A percentile compares a stretch with the other conserved stretches of the same genome.
These are phyloP conservation scores for Ascochyta rabiei DNA, from an alignment of 2,329 filamentous ascomycete genomes.

Conservation along the genomic window DNA sequence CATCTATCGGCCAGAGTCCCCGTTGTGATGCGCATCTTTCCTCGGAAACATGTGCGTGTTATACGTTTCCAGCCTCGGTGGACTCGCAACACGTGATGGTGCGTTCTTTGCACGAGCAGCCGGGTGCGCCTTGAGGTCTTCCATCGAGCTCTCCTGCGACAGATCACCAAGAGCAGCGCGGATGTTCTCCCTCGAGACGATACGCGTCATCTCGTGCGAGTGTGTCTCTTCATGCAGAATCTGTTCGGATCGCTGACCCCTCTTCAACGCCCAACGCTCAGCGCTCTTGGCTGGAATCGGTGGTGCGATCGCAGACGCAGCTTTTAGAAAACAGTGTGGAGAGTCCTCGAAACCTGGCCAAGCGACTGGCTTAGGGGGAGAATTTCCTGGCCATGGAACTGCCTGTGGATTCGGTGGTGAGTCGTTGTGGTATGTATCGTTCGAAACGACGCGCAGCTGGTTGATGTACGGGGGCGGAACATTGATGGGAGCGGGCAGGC, in stretches of 20 bases:
- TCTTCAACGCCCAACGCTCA: slow-evolving; percentile 9
- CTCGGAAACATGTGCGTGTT: slow-evolving; percentile 42
- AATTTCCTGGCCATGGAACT: slow-evolving; percentile 14
- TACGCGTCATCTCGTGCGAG: slow-evolving; percentile 24
- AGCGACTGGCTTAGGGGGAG: background rate
- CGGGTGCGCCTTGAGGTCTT: slow-evolving; percentile 16
- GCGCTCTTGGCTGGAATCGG: slow-evolving; percentile 31
- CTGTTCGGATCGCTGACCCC: slow-evolving; percentile 4
- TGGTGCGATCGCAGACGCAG: slow-evolving; percentile 12
- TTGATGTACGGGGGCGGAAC: slow-evolving; percentile 22
- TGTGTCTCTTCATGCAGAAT: background rate
- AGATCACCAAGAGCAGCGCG: slow-evolving; percentile 29
- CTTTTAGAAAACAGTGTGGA: slow-evolving; percentile 14
- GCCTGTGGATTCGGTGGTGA: background rate
- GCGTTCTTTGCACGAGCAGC: background rate
- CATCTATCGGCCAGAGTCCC: background rate
- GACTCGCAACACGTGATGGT: slow-evolving; percentile 10
- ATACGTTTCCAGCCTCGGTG: slow-evolving; percentile 22
- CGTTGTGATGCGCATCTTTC: slow-evolving; percentile 1
- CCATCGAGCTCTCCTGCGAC: slow-evolving; percentile 27
- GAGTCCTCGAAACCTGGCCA: slow-evolving; percentile 18
- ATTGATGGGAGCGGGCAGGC: slow-evolving; percentile 27
- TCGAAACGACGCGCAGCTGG: slow-evolving; percentile 15
- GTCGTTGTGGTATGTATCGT: slow-evolving; percentile 1
- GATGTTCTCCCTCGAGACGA: slow-evolving; percentile 44